A percentile compares a stretch with the other conserved stretches of the same genome.
These are phyloP conservation scores for Vitrella brassicaformis DNA, from an alignment of 73 alveolate species.

Conservation along the genomic window DNA sequence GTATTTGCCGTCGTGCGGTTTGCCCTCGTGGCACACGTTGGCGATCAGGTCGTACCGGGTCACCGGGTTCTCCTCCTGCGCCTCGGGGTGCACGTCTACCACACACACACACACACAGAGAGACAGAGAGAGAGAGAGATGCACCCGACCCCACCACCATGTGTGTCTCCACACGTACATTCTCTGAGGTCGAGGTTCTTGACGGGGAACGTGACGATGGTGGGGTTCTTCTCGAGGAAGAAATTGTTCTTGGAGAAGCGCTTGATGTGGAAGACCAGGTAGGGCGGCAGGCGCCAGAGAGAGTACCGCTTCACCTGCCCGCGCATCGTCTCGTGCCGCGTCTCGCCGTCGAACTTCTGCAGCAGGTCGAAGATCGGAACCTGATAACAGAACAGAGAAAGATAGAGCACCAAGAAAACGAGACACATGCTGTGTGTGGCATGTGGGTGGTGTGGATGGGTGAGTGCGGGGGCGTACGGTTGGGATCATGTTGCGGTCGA, in stretches of 20 bases:
- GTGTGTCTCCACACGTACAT: background rate
- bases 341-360: slow-evolving; percentile 84
- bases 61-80: slow-evolving; percentile 31
- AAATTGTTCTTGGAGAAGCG: slow-evolving; percentile 84
- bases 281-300: slow-evolving; percentile 32
- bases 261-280: slow-evolving; percentile 53
- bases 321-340: slow-evolving; percentile 46
- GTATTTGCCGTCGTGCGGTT: slow-evolving; percentile 79
- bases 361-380: slow-evolving; percentile 72
- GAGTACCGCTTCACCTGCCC: slow-evolving; percentile 45
- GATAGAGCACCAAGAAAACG: background rate
- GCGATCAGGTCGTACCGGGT: slow-evolving; percentile 67
- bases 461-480: background rate
- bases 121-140: background rate
- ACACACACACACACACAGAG: background rate
- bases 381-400: background rate
- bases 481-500: slow-evolving; percentile 5
- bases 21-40: slow-evolving; percentile 93
- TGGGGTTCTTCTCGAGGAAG: slow-evolving; percentile 91
- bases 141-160: no score
- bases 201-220: slow-evolving; percentile 89
- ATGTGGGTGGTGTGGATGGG: no score
- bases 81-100: background rate
- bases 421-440: no score
- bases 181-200: slow-evolving; percentile 56